phyloP scores from a whole-genome alignment of 2,329 filamentous ascomycete species.

The Stachybotrys chlorohalonatus region DNA sequence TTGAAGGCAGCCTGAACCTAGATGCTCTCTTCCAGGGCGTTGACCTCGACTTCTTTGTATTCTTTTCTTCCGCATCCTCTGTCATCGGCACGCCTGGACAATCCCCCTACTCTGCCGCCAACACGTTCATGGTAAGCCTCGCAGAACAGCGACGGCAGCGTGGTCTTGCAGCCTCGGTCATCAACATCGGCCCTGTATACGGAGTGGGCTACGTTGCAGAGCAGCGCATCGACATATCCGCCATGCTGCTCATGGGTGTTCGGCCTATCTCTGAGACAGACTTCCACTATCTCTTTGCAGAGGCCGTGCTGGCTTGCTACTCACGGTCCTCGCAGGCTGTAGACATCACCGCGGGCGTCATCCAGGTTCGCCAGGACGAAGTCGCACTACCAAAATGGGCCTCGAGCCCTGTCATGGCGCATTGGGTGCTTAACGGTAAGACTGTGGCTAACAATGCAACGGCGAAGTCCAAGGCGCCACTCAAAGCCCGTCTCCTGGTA shows the following conservation, averaged over 20 bases:
- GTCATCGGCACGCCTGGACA: conserved; percentile 28
- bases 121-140: conserved; percentile 25
- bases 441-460: not conserved
- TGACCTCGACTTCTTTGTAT: conserved; percentile 30
- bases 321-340: not conserved
- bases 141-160: conserved; percentile 13
- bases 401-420: not conserved
- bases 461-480: not conserved
- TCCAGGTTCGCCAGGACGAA: not conserved
- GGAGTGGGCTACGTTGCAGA: conserved; percentile 30
- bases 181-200: conserved; percentile 28
- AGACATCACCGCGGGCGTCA: not conserved
- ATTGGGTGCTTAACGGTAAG: not conserved
- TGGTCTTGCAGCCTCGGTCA: conserved; percentile 25
- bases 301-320: conserved; percentile 13
- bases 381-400: not conserved
- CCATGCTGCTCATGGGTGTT: conserved; percentile 1
- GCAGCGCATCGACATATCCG: conserved; percentile 1
- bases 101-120: conserved; percentile 26
- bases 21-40: conserved; percentile 19
- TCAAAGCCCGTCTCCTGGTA: not conserved
- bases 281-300: conserved; percentile 19
- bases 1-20: conserved; percentile 22
- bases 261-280: conserved; percentile 17
- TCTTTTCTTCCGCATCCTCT: conserved; percentile 26